Conservation (phyloP, 1,284 basidiomycete genomes). For the Neonothopanus nambi region DNA sequence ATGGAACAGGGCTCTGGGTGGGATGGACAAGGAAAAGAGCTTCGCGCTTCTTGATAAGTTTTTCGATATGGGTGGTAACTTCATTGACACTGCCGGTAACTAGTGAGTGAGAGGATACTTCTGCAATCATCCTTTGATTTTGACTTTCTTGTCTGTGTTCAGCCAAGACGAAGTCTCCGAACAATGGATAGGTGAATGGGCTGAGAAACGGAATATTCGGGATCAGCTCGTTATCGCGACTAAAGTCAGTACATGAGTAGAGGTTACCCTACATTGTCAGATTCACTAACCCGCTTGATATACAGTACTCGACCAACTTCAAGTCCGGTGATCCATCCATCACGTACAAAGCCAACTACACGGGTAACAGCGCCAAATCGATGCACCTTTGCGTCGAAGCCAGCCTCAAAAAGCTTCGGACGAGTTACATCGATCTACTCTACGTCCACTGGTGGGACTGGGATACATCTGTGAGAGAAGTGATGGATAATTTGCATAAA, state of each 20-base stretch:
- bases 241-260: not conserved
- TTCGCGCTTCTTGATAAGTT: constrained; percentile 38
- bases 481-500: constrained; percentile 51
- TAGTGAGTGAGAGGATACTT: constrained; percentile 2
- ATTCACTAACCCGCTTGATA: not conserved
- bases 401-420: constrained; percentile 57
- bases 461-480: constrained; percentile 52
- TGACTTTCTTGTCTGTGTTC: not conserved
- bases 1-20: constrained; percentile 35
- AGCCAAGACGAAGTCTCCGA: constrained; percentile 6
- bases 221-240: constrained; percentile 10
- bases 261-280: too few species aligned
- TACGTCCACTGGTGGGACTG: constrained; percentile 61
- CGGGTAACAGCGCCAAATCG: constrained; percentile 49
- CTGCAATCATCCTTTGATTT: not conserved
- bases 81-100: constrained; percentile 18
- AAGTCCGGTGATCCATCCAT: constrained; percentile 26
- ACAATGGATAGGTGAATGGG: constrained; percentile 10
- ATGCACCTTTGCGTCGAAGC: constrained; percentile 44
- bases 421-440: constrained; percentile 52
- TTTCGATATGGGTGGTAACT: constrained; percentile 11
- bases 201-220: constrained; percentile 5
- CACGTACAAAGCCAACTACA: constrained; percentile 40
- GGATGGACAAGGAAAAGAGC: constrained; percentile 18
- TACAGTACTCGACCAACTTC: constrained; percentile 24